Percentiles rank a stretch among this genome's conserved stretches.
phyloP scores from a whole-genome alignment of 2,329 filamentous ascomycete species.

The Aureobasidium mangrovei region DNA sequence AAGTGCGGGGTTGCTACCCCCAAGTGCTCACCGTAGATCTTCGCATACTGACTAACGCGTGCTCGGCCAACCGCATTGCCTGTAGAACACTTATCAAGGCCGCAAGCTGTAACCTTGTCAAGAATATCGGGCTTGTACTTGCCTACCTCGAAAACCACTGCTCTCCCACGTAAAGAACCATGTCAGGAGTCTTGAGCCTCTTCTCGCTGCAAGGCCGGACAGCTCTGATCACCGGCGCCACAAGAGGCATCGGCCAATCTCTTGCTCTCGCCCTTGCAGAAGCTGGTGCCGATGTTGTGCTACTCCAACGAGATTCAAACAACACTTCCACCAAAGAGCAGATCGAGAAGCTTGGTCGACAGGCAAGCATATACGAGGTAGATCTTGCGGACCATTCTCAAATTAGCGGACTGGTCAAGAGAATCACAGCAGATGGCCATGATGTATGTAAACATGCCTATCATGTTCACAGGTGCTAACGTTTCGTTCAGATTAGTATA shows the following conservation, averaged over 20 bases:
- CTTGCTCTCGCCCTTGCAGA: constrained; percentile 37
- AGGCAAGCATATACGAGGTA: constrained; percentile 58
- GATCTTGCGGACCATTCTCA: constrained; percentile 55
- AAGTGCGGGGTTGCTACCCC: constrained; percentile 7
- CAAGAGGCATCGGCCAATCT: constrained; percentile 36
- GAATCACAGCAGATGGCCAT: constrained; percentile 20
- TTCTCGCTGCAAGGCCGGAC: constrained; percentile 36
- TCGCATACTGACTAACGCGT: neutral
- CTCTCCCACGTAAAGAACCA: constrained; percentile 8
- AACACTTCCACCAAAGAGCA: constrained; percentile 50
- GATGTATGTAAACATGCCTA: neutral
- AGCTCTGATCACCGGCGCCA: constrained; percentile 35
- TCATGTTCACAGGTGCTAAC: too few species aligned
- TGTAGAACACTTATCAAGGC: too few species aligned
- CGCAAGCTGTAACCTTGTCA: too few species aligned
- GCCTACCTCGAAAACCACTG: too few species aligned
- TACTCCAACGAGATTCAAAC: constrained; percentile 43
- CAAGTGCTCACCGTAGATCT: neutral
- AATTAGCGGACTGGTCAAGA: constrained; percentile 47
- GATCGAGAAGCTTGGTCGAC: constrained; percentile 58
- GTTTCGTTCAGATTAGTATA: constrained; percentile 17
- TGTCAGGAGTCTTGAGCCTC: constrained; percentile 32
- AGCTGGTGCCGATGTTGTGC: constrained; percentile 31
- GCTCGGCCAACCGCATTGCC: too few species aligned
- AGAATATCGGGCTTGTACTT: too few species aligned